Percentiles rank a stretch among this genome's conserved stretches.
Conservation (phyloP, 352 stramenopile genomes). For the Globisporangium nagaii region DNA sequence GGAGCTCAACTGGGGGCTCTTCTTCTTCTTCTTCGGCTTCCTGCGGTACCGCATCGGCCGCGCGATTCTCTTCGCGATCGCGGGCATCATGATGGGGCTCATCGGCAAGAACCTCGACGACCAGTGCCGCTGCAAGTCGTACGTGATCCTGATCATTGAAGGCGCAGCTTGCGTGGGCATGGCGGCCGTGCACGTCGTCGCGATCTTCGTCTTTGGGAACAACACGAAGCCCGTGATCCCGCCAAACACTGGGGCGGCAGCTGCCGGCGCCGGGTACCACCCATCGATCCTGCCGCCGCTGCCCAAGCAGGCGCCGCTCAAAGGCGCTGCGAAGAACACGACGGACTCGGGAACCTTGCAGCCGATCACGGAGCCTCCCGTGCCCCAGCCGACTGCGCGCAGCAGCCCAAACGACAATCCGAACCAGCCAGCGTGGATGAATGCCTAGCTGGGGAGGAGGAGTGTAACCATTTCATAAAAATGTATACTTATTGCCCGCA, state of each 20-base stretch:
- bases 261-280: neutral
- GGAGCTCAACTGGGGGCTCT: slow-evolving; percentile 53
- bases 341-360: neutral
- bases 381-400: neutral
- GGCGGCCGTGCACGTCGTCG: slow-evolving; percentile 34
- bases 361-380: neutral
- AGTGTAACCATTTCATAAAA: no score
- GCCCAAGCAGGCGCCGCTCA: slow-evolving; percentile 3
- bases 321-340: neutral
- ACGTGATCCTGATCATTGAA: slow-evolving; percentile 47
- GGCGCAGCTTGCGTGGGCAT: slow-evolving; percentile 44
- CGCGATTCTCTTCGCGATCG: slow-evolving; percentile 43
- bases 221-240: slow-evolving; percentile 23
- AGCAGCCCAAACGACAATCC: neutral
- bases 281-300: neutral
- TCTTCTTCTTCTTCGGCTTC: slow-evolving; percentile 83
- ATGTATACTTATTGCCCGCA: no score
- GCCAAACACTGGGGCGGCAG: neutral
- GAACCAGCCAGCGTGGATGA: slow-evolving; percentile 14
- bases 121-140: slow-evolving; percentile 44
- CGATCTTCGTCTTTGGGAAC: slow-evolving; percentile 48
- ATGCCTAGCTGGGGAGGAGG: neutral
- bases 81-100: slow-evolving; percentile 56
- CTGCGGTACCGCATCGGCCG: slow-evolving; percentile 68
- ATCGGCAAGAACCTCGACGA: slow-evolving; percentile 52